Evolutionary conservation across 2,329 filamentous ascomycete species (phyloP).

Genomic region (Eutypella sp.): DNA sequence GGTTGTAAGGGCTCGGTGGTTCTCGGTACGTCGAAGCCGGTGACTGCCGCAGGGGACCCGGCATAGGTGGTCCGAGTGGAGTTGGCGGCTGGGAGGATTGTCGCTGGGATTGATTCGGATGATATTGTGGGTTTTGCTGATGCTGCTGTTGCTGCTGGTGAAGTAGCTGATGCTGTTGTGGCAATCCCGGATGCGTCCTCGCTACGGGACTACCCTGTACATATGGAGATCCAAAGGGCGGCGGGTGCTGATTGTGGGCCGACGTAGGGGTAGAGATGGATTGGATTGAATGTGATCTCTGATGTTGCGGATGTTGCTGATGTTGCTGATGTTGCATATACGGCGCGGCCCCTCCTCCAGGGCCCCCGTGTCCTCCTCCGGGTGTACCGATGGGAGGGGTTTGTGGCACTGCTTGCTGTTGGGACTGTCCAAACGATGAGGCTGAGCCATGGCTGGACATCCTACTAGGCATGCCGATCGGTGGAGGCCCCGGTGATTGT

Average conservation of each 20-base stretch:
- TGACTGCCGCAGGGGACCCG: constrained; percentile 38
- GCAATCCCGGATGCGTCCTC: constrained; percentile 37
- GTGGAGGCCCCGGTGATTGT: constrained; percentile 24
- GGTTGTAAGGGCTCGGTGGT: constrained; percentile 57
- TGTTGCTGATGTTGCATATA: constrained; percentile 28
- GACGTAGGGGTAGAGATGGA: constrained; percentile 59
- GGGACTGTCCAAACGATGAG: constrained; percentile 36
- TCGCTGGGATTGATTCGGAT: constrained; percentile 38
- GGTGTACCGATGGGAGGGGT: constrained; percentile 45
- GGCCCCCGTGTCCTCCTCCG: constrained; percentile 18
- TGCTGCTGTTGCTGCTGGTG: constrained; percentile 25
- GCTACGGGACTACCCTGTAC: constrained; percentile 49
- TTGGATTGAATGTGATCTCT: constrained; percentile 52
- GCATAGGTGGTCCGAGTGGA: constrained; percentile 47
- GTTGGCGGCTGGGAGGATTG: constrained; percentile 51
- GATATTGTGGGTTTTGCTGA: constrained; percentile 16
- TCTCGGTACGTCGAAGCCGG: constrained; percentile 39
- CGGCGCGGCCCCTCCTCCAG: constrained; percentile 21
- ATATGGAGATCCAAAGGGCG: constrained; percentile 43
- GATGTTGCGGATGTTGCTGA: constrained; percentile 32
- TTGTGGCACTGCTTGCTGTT: constrained; percentile 36
- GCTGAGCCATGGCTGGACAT: constrained; percentile 13
- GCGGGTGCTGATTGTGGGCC: constrained; percentile 54
- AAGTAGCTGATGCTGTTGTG: constrained; percentile 26
- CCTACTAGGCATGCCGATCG: constrained; percentile 23